These are phyloP conservation scores for Marsdenia floribunda DNA, from an alignment of 257 asterid species.

Conservation along the genomic window DNA sequence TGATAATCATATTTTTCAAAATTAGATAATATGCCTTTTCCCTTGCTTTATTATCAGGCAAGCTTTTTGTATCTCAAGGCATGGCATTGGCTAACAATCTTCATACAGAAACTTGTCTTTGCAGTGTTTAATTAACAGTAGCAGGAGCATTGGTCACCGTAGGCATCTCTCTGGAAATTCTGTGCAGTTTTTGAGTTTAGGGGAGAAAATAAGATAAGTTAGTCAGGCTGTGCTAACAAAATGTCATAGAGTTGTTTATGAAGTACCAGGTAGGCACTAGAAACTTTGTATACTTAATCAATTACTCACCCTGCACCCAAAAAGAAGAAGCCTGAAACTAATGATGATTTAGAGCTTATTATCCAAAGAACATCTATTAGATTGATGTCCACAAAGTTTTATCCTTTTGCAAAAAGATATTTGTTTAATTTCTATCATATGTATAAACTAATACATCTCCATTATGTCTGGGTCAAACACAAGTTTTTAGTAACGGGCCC, in stretches of 20 bases:
- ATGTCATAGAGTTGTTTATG: background rate
- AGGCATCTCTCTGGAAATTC: background rate
- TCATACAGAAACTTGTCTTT: background rate
- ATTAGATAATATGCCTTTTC: background rate
- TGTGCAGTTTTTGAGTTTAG: background rate
- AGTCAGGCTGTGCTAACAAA: background rate
- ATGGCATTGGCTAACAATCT: background rate
- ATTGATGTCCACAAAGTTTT: background rate
- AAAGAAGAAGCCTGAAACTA: no score
- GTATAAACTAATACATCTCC: no score
- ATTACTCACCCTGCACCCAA: no score
- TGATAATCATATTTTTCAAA: background rate
- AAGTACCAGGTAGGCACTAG: background rate
- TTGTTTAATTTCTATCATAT: no score
- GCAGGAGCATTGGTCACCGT: background rate
- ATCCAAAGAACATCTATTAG: background rate
- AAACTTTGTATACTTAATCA: background rate
- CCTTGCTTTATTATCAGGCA: conserved; percentile 1
- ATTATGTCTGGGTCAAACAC: no score
- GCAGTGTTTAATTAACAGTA: background rate
- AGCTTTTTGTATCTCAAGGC: conserved; percentile 10
- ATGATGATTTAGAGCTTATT: background rate
- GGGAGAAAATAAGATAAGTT: background rate
- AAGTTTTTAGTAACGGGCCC: no score
- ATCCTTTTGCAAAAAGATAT: background rate